Base-by-base conservation (phyloP, 225 moss, liverwort and hornwort genomes). In the Pseudoscleropodium purum region DNA sequence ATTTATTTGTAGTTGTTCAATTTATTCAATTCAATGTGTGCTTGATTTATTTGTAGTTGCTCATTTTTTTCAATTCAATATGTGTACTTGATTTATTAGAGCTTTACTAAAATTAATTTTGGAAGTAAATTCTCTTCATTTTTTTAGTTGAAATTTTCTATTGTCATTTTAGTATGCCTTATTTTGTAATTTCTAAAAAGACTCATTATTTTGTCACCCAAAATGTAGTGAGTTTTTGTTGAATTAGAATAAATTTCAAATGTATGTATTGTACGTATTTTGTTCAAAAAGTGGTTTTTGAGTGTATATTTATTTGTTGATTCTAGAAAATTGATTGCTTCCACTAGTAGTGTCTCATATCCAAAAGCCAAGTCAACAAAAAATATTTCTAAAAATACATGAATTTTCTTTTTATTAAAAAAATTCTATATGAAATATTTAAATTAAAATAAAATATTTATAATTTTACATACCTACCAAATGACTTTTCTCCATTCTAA, bases 261-360 rank as follows among this genome's bases (percentile, higher is more conserved):
- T 39, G 14, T 15, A 41, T 8, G 15, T n/a, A n/a, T n/a, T n/a
- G n/a, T 41, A 4, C 13, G 24, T 24, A 14, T 5, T 39, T 25
- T 39, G 1, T 39, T 25, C 4, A 25, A 39, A 24, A 70, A 39
- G 39, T 39, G 7, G 4, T 2, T 2, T 39, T 4, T 14, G 0
- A 24, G 6, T n/a, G 13, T n/a, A 69, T 12, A 4, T 69, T 23
- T 7, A 69, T 18, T 34, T 69, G 2, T 69, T 69, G 37, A 36
- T 37, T 37, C 11, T 67, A 36, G 4, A 6, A 20, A 11, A 36
- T 67, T 37, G 20, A 36, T 67, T 37, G 10, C 6, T 20, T 67
- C 20, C 11, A 36, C 10, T 10, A 18, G 6, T 0, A 6, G 3
- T 20, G 11, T 67, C 1, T 10, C 1, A 20, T 20, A 37, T 6